A percentile compares a stretch with the other conserved stretches of the same genome.
Conservation (phyloP, 208 protist species). For the Trichomonas gallinae region DNA sequence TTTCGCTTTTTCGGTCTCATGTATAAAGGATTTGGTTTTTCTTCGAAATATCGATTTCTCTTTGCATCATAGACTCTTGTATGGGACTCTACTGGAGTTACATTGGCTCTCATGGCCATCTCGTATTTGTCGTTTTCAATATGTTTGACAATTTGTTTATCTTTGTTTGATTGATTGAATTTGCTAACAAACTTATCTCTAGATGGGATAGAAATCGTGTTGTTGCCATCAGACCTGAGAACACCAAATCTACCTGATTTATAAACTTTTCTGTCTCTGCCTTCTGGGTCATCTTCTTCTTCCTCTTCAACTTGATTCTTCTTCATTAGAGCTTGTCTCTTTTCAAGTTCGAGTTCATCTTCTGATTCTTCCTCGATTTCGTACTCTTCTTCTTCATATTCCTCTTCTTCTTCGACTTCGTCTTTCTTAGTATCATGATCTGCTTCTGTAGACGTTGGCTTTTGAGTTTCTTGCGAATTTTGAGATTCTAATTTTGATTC, state of each 20-base stretch:
- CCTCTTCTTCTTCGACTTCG: background rate
- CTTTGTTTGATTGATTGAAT: background rate
- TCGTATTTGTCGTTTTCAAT: background rate
- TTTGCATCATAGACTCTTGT: too few species aligned
- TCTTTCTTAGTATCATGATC: background rate
- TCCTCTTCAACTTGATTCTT: background rate
- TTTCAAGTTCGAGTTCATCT: background rate
- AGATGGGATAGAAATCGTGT: background rate
- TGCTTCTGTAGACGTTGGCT: background rate
- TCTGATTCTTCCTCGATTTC: background rate
- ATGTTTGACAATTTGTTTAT: background rate
- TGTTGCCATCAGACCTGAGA: background rate
- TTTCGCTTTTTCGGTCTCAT: too few species aligned
- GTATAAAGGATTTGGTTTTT: too few species aligned
- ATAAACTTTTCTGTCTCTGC: background rate
- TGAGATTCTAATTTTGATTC: background rate
- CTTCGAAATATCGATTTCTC: too few species aligned
- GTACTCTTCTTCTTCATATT: background rate
- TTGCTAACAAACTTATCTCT: background rate
- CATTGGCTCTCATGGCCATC: background rate
- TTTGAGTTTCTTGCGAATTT: background rate
- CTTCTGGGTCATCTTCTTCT: background rate
- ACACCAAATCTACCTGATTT: background rate
- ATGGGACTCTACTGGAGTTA: background rate
- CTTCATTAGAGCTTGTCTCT: background rate